A percentile compares a stretch with the other conserved stretches of the same genome.
Evolutionary conservation across 306 rosid genomes (phyloP).

Genomic region (Corylus heterophylla): DNA sequence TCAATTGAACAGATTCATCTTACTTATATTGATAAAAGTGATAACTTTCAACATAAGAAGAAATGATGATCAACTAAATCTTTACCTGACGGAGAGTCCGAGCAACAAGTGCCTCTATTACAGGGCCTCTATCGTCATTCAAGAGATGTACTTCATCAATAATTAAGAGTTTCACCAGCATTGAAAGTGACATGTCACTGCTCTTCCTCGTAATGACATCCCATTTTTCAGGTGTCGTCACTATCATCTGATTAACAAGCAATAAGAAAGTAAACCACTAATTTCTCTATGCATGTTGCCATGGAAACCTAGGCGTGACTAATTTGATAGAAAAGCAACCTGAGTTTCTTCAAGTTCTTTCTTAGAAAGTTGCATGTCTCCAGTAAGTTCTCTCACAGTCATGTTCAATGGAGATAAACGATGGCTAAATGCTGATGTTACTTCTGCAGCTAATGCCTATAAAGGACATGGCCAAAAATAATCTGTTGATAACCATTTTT

Average conservation of each 20-base stretch:
- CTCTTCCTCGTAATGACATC: constrained; percentile 99
- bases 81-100: constrained; percentile 93
- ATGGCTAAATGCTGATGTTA: constrained; percentile 86
- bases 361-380: constrained; percentile 97
- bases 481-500: neutral
- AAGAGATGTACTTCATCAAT: constrained; percentile 97
- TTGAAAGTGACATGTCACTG: constrained; percentile 94
- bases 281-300: constrained; percentile 17
- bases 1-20: constrained; percentile 12
- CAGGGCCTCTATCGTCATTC: constrained; percentile 98
- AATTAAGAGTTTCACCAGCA: constrained; percentile 92
- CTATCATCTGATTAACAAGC: constrained; percentile 82
- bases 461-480: constrained; percentile 25
- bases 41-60: constrained; percentile 14
- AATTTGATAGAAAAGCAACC: constrained; percentile 51
- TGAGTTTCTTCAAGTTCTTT: constrained; percentile 96
- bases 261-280: constrained; percentile 14
- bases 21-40: constrained; percentile 5
- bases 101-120: constrained; percentile 96
- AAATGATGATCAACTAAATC: constrained; percentile 19
- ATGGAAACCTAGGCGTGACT: constrained; percentile 22
- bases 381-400: constrained; percentile 89
- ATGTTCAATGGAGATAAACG: constrained; percentile 95
- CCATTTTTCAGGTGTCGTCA: constrained; percentile 99
- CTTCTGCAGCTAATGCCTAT: constrained; percentile 98